Conservation (phyloP, 805 yeast genomes). For the Schizosaccharomyces cryophilus region DNA sequence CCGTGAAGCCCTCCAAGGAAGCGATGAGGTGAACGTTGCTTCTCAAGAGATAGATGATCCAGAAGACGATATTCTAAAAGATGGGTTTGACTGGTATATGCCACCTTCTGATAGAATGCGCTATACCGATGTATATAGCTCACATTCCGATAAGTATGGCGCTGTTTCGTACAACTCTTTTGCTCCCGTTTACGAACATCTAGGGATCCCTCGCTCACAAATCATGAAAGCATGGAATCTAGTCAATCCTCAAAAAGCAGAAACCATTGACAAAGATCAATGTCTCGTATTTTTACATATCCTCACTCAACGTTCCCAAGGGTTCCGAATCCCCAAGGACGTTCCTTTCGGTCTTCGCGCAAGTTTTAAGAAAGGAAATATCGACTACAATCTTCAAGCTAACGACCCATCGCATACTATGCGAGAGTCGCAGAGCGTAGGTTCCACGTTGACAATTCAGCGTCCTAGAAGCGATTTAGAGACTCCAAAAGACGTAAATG, state of each 20-base stretch:
- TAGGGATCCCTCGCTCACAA: slow-evolving; percentile 65
- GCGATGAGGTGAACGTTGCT: neutral
- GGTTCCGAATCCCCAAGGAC: slow-evolving; percentile 68
- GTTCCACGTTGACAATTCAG: slow-evolving; percentile 5
- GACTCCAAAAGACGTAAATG: slow-evolving; percentile 44
- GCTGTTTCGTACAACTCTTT: slow-evolving; percentile 40
- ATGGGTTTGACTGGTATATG: slow-evolving; percentile 86
- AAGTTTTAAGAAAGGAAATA: slow-evolving; percentile 53
- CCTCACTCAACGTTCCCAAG: slow-evolving; percentile 67
- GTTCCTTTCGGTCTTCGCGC: slow-evolving; percentile 86
- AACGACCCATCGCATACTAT: neutral
- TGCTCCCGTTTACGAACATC: slow-evolving; percentile 39
- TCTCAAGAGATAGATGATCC: neutral
- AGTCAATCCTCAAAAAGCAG: slow-evolving; percentile 70
- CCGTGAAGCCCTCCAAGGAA: slow-evolving; percentile 28
- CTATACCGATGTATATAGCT: slow-evolving; percentile 54
- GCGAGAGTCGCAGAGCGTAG: neutral
- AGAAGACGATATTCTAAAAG: slow-evolving; percentile 21
- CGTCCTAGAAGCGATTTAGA: slow-evolving; percentile 32
- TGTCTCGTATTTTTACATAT: slow-evolving; percentile 72
- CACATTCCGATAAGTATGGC: slow-evolving; percentile 57
- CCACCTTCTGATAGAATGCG: slow-evolving; percentile 62
- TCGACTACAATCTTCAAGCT: slow-evolving; percentile 8
- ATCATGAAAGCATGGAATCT: slow-evolving; percentile 72
- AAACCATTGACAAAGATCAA: slow-evolving; percentile 83